Conservation (phyloP, 2,329 filamentous ascomycete genomes). For the Graphiopsis chlorocephala region DNA sequence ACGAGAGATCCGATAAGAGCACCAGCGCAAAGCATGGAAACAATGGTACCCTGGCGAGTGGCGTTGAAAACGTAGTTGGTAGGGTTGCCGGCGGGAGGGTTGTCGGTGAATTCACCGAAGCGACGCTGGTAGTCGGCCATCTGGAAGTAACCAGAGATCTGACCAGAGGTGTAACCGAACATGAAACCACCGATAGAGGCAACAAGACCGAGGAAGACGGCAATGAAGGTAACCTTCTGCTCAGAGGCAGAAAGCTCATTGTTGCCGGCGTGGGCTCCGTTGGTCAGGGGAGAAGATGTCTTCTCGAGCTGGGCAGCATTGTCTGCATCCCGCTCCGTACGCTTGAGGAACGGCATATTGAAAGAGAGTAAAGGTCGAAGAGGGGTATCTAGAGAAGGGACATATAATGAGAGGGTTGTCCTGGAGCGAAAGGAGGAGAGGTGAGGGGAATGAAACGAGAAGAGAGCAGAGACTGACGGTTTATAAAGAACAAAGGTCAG, state of each 20-base stretch:
- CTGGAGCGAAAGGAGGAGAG: constrained; percentile 11
- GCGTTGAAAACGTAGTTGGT: constrained; percentile 38
- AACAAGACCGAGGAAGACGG: constrained; percentile 54
- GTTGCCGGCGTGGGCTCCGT: constrained; percentile 11
- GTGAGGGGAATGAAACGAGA: constrained; percentile 13
- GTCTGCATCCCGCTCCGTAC: constrained; percentile 32
- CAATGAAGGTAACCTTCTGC: constrained; percentile 35
- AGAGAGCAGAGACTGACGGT: constrained; percentile 6
- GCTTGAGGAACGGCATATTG: constrained; percentile 35
- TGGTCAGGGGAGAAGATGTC: constrained; percentile 20
- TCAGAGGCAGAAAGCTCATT: constrained; percentile 20
- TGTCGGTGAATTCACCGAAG: constrained; percentile 47
- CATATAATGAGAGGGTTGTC: constrained; percentile 11
- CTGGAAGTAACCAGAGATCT: constrained; percentile 50
- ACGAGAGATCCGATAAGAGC: constrained; percentile 42
- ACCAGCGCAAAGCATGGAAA: constrained; percentile 45
- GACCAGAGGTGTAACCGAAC: constrained; percentile 63
- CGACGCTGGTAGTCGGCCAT: constrained; percentile 54
- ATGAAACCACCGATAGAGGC: constrained; percentile 57
- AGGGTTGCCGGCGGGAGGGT: constrained; percentile 24
- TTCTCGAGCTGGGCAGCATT: constrained; percentile 33
- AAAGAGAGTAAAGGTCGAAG: background rate
- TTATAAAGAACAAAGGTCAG: constrained; percentile 13
- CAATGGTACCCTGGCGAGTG: constrained; percentile 39
- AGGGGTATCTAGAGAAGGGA: constrained; percentile 13